These are phyloP conservation scores for Paracamarosporium sp. DNA, from an alignment of 2,329 filamentous ascomycete genomes.

Conservation along the genomic window DNA sequence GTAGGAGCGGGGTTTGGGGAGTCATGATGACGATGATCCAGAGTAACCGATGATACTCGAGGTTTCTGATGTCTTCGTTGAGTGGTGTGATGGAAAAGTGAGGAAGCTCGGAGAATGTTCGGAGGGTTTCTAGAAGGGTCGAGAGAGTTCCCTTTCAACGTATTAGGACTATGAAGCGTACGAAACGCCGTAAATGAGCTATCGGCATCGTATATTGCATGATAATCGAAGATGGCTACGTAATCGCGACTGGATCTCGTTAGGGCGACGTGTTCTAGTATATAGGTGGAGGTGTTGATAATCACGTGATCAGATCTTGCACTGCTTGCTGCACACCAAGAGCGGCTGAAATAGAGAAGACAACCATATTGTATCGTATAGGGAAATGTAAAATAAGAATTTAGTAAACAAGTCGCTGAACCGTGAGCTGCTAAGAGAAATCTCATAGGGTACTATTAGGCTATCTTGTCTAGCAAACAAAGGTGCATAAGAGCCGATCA, in stretches of 20 bases:
- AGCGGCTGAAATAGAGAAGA: too few species aligned
- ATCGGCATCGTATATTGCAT: background rate
- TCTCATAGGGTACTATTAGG: too few species aligned
- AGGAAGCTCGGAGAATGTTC: slow-evolving; percentile 11
- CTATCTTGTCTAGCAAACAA: too few species aligned
- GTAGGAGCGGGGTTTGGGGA: background rate
- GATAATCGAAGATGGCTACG: background rate
- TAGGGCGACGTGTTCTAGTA: too few species aligned
- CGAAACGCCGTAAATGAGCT: background rate
- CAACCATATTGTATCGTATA: too few species aligned
- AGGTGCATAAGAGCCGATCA: too few species aligned
- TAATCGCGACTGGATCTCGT: background rate
- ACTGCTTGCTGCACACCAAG: too few species aligned
- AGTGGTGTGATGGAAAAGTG: slow-evolving; percentile 10
- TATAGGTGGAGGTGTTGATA: too few species aligned
- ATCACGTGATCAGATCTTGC: too few species aligned
- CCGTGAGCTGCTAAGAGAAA: too few species aligned
- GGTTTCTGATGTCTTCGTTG: background rate
- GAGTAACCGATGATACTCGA: background rate
- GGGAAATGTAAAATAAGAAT: too few species aligned
- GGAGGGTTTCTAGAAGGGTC: slow-evolving; percentile 13
- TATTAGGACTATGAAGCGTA: background rate
- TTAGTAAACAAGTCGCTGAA: too few species aligned
- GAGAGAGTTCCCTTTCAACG: background rate
- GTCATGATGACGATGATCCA: background rate